phyloP scores from a whole-genome alignment of 108 stramenopile genomes.

The Cylindrotheca closterium region DNA sequence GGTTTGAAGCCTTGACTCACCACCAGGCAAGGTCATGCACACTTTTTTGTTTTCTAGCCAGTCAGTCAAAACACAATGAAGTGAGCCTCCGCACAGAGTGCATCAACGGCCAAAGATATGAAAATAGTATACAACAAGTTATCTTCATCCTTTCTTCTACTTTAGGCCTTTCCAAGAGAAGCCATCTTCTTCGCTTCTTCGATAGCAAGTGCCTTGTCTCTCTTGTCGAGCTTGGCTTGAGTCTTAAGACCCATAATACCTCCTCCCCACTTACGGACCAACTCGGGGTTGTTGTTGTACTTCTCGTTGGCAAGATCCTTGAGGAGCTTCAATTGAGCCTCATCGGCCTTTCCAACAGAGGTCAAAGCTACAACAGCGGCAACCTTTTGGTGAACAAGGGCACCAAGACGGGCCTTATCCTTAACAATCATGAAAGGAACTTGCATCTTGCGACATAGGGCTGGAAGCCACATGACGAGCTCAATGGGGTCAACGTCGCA shows the following conservation, averaged over 20 bases:
- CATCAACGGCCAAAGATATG: slow-evolving; percentile 48
- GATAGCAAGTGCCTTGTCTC: slow-evolving; percentile 90
- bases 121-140: slow-evolving; percentile 19
- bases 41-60: slow-evolving; percentile 16
- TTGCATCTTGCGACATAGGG: slow-evolving; percentile 99
- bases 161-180: slow-evolving; percentile 72
- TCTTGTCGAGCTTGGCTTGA: slow-evolving; percentile 96
- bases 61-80: slow-evolving; percentile 20
- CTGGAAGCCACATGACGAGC: slow-evolving; percentile 98
- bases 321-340: slow-evolving; percentile 80
- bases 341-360: slow-evolving; percentile 90
- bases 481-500: slow-evolving; percentile 99
- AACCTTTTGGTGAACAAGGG: slow-evolving; percentile 96
- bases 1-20: slow-evolving; percentile 83
- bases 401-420: slow-evolving; percentile 98
- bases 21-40: slow-evolving; percentile 73
- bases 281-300: slow-evolving; percentile 94
- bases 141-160: neutral
- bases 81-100: slow-evolving; percentile 38
- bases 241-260: slow-evolving; percentile 99
- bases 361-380: slow-evolving; percentile 90
- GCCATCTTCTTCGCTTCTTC: slow-evolving; percentile 98
- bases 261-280: slow-evolving; percentile 97
- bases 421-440: slow-evolving; percentile 99
- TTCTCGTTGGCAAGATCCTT: slow-evolving; percentile 82